These are phyloP conservation scores for Apiospora phragmitis DNA, from an alignment of 2,329 filamentous ascomycete genomes.

Conservation along the genomic window DNA sequence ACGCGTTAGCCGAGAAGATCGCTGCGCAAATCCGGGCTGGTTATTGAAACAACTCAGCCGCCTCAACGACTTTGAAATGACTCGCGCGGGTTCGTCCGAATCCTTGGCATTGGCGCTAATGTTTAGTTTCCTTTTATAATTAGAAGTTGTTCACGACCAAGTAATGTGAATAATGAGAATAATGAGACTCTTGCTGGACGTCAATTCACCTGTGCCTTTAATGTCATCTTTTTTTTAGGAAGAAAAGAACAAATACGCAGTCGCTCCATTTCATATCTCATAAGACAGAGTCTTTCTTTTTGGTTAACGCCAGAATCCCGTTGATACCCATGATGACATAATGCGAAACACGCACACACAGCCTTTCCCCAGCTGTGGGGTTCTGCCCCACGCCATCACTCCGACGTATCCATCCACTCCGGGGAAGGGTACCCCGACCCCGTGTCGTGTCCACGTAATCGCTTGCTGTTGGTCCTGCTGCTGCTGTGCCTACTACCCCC, in stretches of 20 bases:
- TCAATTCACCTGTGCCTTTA: background rate
- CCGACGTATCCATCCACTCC: background rate
- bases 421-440: constrained; percentile 1
- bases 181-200: background rate
- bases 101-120: background rate
- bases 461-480: background rate
- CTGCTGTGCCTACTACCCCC: background rate
- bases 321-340: background rate
- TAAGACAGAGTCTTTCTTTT: background rate
- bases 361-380: background rate
- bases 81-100: background rate
- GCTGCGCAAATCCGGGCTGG: background rate
- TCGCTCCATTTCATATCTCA: background rate
- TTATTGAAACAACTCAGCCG: background rate
- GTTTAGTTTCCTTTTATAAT: background rate
- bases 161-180: background rate
- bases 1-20: constrained; percentile 16
- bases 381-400: background rate
- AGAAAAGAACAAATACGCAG: background rate
- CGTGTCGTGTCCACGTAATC: background rate
- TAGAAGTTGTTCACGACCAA: background rate
- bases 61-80: background rate
- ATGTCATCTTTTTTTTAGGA: background rate
- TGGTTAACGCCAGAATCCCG: background rate
- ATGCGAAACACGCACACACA: background rate